These are phyloP conservation scores for sweet orange (Citrus sinensis) DNA, from an alignment of 345 rosid genomes.

Conservation along the genomic window DNA sequence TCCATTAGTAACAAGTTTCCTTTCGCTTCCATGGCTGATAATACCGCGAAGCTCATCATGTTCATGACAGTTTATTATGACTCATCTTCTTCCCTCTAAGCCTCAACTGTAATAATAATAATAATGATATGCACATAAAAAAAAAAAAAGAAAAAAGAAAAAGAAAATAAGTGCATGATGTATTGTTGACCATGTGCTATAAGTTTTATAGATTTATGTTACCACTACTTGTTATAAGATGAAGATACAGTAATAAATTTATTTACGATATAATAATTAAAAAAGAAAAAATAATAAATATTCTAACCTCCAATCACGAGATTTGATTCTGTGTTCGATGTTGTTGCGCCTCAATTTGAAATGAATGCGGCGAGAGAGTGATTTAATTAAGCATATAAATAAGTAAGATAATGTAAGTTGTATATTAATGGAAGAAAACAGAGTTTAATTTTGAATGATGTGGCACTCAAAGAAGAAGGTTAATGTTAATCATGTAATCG, in stretches of 20 bases:
- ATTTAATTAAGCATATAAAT: background rate
- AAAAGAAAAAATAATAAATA: background rate
- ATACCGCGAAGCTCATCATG: background rate
- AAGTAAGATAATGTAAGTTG: too few species aligned
- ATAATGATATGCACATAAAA: background rate
- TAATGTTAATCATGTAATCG: background rate
- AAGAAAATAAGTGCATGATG: background rate
- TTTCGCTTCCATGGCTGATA: slow-evolving; percentile 22
- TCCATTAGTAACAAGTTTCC: background rate
- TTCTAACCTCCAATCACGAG: slow-evolving; percentile 45
- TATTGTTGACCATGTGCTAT: slow-evolving; percentile 10
- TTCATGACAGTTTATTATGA: slow-evolving; percentile 1
- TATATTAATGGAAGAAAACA: background rate
- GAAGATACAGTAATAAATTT: background rate
- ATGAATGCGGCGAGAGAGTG: slow-evolving; percentile 8
- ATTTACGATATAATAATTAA: background rate
- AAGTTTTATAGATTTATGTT: background rate
- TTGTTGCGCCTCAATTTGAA: slow-evolving; percentile 4
- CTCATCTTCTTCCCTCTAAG: background rate
- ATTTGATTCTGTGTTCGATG: slow-evolving; percentile 27
- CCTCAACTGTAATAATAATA: background rate
- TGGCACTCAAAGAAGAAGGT: background rate
- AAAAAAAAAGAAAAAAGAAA: background rate
- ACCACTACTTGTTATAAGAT: background rate
- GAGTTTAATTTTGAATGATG: background rate